Evolutionary conservation across 176 grass and related monocot genomes (phyloP).

Genomic region (Lolium perenne): DNA sequence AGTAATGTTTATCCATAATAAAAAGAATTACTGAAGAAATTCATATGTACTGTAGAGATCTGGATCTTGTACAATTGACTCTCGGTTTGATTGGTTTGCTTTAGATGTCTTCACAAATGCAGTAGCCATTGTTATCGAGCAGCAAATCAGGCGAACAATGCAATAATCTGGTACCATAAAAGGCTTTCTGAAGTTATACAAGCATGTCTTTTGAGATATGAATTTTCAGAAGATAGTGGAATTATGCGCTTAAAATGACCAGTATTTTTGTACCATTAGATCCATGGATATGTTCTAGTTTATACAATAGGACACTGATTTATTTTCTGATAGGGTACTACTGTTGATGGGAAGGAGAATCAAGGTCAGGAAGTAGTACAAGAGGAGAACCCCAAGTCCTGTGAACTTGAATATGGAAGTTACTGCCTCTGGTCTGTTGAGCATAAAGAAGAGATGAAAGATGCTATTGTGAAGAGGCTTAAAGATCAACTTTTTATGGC

Average conservation of each 20-base stretch:
- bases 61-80: neutral
- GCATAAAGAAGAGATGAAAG: constrained; percentile 79
- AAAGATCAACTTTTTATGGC: constrained; percentile 87
- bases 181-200: neutral
- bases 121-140: neutral
- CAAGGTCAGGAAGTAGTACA: constrained; percentile 38
- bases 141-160: neutral
- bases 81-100: neutral
- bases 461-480: constrained; percentile 64
- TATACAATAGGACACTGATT: constrained; percentile 12
- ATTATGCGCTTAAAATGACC: neutral
- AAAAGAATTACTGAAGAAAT: neutral
- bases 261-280: neutral
- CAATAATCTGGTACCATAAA: neutral
- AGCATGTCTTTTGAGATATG: neutral
- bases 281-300: neutral
- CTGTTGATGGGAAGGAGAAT: constrained; percentile 11
- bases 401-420: constrained; percentile 79
- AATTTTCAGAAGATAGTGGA: neutral
- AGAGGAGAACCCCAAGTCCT: constrained; percentile 49
- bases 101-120: neutral
- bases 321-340: constrained; percentile 28
- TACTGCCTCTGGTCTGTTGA: constrained; percentile 88
- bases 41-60: neutral
- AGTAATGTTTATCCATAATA: neutral